phyloP scores from a whole-genome alignment of 345 rosid genomes.

The Gossypium rotundifolium region DNA sequence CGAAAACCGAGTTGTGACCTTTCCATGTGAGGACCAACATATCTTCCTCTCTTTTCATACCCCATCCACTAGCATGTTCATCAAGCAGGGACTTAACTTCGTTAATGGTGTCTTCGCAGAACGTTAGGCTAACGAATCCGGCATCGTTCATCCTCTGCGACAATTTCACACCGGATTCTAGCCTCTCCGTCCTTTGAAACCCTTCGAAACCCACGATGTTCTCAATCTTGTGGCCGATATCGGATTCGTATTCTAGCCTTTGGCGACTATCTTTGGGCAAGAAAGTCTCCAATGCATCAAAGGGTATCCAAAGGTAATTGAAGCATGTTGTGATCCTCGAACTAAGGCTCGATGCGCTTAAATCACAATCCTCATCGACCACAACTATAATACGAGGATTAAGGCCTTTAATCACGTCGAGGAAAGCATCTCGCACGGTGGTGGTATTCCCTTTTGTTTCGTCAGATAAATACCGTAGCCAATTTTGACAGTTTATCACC shows the following conservation, averaged over 20 bases:
- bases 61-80: conserved; percentile 72
- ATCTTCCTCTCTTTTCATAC: conserved; percentile 68
- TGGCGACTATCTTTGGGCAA: conserved; percentile 54
- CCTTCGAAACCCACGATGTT: conserved; percentile 53
- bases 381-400: conserved; percentile 38
- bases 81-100: conserved; percentile 53
- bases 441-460: conserved; percentile 17
- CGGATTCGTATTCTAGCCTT: conserved; percentile 58
- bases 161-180: conserved; percentile 39
- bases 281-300: conserved; percentile 66
- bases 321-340: conserved; percentile 53
- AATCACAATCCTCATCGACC: conserved; percentile 61
- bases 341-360: conserved; percentile 39
- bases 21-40: conserved; percentile 68
- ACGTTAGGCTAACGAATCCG: conserved; percentile 36
- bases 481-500: conserved; percentile 61
- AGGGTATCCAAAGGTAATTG: conserved; percentile 71
- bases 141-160: conserved; percentile 45
- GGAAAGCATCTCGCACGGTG: conserved; percentile 34
- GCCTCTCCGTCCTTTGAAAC: conserved; percentile 43
- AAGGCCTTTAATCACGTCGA: conserved; percentile 35
- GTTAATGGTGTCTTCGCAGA: conserved; percentile 45
- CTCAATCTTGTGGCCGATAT: conserved; percentile 55
- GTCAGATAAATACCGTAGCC: conserved; percentile 53
- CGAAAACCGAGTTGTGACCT: conserved; percentile 69